phyloP scores from a whole-genome alignment of 2,329 filamentous ascomycete species.

The Colletotrichum phormii region DNA sequence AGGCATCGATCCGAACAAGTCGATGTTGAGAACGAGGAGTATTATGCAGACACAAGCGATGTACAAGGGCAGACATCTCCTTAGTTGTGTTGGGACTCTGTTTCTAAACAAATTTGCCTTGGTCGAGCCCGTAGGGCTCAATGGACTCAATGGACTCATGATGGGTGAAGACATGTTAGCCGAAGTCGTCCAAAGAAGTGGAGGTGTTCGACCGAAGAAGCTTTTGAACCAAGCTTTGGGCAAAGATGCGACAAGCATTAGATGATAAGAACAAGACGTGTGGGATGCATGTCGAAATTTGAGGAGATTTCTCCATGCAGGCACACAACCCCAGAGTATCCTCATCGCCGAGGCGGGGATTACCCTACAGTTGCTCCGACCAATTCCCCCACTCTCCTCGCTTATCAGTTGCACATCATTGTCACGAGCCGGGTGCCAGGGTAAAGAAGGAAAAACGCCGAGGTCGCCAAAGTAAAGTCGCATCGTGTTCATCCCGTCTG shows the following conservation, averaged over 20 bases:
- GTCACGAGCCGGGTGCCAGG: constrained; percentile 24
- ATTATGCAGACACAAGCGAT: constrained; percentile 56
- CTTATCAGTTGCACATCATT: constrained; percentile 11
- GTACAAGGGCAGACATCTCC: constrained; percentile 60
- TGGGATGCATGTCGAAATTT: constrained; percentile 18
- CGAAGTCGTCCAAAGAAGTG: background rate
- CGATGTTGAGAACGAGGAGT: constrained; percentile 59
- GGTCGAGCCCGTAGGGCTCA: constrained; percentile 22
- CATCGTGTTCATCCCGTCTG: constrained; percentile 13
- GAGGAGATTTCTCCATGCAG: constrained; percentile 15
- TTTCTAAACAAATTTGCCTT: constrained; percentile 43
- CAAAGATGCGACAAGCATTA: constrained; percentile 8
- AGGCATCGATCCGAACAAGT: constrained; percentile 49
- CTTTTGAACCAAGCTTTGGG: constrained; percentile 14
- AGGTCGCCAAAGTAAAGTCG: constrained; percentile 5
- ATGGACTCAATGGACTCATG: constrained; percentile 26
- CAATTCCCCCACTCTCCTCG: background rate
- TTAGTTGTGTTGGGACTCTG: constrained; percentile 59
- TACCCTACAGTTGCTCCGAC: background rate
- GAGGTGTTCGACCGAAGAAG: constrained; percentile 9
- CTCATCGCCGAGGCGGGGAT: constrained; percentile 13
- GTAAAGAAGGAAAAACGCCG: background rate
- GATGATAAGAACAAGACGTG: background rate
- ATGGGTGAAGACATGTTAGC: constrained; percentile 25
- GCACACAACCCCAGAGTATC: background rate